These are phyloP conservation scores for Scheffersomyces amazonensis DNA, from an alignment of 805 yeast genomes.

Conservation along the genomic window DNA sequence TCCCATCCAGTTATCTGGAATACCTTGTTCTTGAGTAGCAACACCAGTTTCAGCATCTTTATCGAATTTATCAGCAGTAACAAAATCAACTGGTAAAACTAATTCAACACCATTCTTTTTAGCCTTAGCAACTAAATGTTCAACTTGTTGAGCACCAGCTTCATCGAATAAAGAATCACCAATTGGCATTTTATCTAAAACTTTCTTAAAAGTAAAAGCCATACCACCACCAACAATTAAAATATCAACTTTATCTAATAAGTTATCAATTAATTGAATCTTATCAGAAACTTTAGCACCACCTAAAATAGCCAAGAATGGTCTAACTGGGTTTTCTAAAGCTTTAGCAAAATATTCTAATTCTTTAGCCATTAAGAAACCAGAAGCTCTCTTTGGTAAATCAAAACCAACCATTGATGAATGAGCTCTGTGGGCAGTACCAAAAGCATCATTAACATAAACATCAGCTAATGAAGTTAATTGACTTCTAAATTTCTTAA, in stretches of 20 bases:
- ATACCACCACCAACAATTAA: slow-evolving; percentile 99
- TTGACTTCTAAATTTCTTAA: slow-evolving; percentile 82
- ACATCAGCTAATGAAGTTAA: slow-evolving; percentile 94
- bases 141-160: slow-evolving; percentile 95
- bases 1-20: slow-evolving; percentile 94
- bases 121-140: slow-evolving; percentile 90
- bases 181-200: slow-evolving; percentile 76
- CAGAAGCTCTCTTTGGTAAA: slow-evolving; percentile 94
- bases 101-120: slow-evolving; percentile 93
- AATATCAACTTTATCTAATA: slow-evolving; percentile 90
- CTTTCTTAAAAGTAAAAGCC: slow-evolving; percentile 99
- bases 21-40: slow-evolving; percentile 89
- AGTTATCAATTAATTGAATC: slow-evolving; percentile 97
- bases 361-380: slow-evolving; percentile 98
- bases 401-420: slow-evolving; percentile 98
- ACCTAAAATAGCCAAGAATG: slow-evolving; percentile 97
- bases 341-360: slow-evolving; percentile 97
- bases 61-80: slow-evolving; percentile 91
- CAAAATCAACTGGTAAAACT: slow-evolving; percentile 92
- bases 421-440: slow-evolving; percentile 99
- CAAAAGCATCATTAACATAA: slow-evolving; percentile 97
- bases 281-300: slow-evolving; percentile 99
- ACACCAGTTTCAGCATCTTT: slow-evolving; percentile 83
- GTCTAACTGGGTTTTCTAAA: slow-evolving; percentile 95
- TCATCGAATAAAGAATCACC: slow-evolving; percentile 92